Percentiles rank a stretch among this genome's conserved stretches.
Conservation (phyloP, 2,329 filamentous ascomycete genomes). For the Didymosphaeria variabile region DNA sequence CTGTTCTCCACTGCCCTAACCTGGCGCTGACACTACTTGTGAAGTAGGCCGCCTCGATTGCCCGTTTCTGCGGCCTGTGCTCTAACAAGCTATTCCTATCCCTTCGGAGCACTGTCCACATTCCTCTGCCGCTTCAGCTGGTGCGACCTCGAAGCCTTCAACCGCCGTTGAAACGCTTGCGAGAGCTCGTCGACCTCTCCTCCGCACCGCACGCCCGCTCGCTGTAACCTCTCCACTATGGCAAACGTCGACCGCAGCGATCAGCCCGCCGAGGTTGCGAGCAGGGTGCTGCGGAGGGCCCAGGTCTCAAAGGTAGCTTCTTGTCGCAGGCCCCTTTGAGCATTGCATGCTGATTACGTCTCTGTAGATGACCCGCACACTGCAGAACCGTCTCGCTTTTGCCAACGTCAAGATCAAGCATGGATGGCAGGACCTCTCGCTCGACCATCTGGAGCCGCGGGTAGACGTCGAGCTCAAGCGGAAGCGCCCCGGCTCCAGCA, state of each 20-base stretch:
- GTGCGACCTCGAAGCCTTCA: slow-evolving; percentile 35
- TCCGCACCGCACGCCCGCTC: slow-evolving; percentile 20
- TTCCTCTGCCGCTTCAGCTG: slow-evolving; percentile 39
- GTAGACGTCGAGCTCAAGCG: slow-evolving; percentile 80
- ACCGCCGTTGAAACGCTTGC: slow-evolving; percentile 37
- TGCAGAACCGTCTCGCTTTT: slow-evolving; percentile 92
- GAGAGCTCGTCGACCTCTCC: slow-evolving; percentile 33
- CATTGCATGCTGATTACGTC: slow-evolving; percentile 36
- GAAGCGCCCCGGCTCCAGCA: slow-evolving; percentile 70
- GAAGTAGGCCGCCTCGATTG: slow-evolving; percentile 13
- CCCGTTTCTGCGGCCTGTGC: slow-evolving; percentile 35
- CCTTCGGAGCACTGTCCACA: slow-evolving; percentile 22
- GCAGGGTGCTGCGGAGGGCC: slow-evolving; percentile 54
- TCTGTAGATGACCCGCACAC: slow-evolving; percentile 83
- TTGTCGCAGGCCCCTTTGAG: slow-evolving; percentile 22
- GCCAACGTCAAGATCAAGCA: slow-evolving; percentile 98
- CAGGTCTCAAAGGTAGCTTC: slow-evolving; percentile 53
- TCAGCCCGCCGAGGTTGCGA: slow-evolving; percentile 52
- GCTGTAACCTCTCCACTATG: slow-evolving; percentile 38
- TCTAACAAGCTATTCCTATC: slow-evolving; percentile 36
- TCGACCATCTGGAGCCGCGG: slow-evolving; percentile 86
- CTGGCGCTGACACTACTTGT: not conserved
- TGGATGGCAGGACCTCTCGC: slow-evolving; percentile 89
- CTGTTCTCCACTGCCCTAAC: slow-evolving; percentile 20
- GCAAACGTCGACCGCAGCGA: slow-evolving; percentile 43